phyloP scores from a whole-genome alignment of 2,329 filamentous ascomycete species.

The Nothopassalora personata region DNA sequence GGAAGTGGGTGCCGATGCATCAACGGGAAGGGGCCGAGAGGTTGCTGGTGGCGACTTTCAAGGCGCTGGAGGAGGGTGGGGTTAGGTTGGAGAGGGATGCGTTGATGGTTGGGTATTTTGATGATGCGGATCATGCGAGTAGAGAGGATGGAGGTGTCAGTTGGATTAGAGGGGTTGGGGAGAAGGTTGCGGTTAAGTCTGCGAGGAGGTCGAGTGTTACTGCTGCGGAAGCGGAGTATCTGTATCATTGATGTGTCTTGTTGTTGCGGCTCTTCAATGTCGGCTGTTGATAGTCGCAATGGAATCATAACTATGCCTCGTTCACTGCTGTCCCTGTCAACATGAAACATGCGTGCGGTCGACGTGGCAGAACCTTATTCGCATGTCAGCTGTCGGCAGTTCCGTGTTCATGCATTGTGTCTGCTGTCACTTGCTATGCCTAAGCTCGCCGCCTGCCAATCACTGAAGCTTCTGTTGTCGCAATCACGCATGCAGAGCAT shows the following conservation, averaged over 20 bases:
- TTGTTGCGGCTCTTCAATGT: neutral
- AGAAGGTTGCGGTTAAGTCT: neutral
- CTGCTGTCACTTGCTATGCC: neutral
- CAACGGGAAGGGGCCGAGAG: neutral
- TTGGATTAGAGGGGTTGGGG: neutral
- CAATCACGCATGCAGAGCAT: neutral
- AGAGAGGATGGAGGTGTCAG: neutral
- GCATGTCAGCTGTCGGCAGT: neutral
- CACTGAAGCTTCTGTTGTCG: neutral
- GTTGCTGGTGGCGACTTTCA: neutral
- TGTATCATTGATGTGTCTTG: neutral
- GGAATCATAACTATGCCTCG: too few species aligned
- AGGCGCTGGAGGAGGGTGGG: conserved; percentile 5
- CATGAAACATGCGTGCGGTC: neutral
- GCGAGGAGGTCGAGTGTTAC: neutral
- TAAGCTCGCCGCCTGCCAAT: neutral
- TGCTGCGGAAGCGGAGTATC: neutral
- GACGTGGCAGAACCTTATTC: neutral
- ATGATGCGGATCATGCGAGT: neutral
- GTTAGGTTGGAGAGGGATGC: conserved; percentile 5
- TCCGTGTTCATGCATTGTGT: neutral
- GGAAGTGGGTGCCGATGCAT: conserved; percentile 1
- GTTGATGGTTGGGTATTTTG: conserved; percentile 1
- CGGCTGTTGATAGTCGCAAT: too few species aligned
- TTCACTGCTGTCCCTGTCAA: neutral